Conservation (phyloP, 2,329 filamentous ascomycete genomes). For the Cladosporium velox region DNA sequence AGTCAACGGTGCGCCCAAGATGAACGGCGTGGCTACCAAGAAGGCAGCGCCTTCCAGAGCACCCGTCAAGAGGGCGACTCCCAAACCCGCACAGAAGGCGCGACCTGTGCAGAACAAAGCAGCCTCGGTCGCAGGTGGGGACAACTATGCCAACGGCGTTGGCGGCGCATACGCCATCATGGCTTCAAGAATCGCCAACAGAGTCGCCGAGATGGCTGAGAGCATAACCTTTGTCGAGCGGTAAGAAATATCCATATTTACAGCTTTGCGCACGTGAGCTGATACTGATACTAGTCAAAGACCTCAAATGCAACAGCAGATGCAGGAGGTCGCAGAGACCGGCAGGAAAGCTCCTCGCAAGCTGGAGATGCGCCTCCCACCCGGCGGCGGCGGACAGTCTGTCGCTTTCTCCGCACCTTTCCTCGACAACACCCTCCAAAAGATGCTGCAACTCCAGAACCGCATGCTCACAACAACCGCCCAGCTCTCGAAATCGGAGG, state of each 20-base stretch:
- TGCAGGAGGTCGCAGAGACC: conserved; percentile 26
- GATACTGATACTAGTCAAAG: conserved; percentile 28
- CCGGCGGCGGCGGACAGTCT: conserved; percentile 33
- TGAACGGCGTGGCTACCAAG: conserved; percentile 28
- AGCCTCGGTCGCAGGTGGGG: conserved; percentile 36
- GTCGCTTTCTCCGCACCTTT: conserved; percentile 55
- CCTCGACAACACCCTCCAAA: conserved; percentile 55
- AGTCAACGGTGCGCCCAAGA: conserved; percentile 32
- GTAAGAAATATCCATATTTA: conserved; percentile 25
- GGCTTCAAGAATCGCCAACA: conserved; percentile 52
- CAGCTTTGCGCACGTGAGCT: conserved; percentile 2
- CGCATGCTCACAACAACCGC: conserved; percentile 52
- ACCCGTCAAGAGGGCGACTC: conserved; percentile 23
- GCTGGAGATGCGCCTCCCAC: conserved; percentile 52
- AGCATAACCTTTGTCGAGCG: conserved; percentile 55
- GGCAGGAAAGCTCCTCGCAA: conserved; percentile 50
- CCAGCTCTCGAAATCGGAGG: conserved; percentile 48
- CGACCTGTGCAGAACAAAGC: conserved; percentile 37
- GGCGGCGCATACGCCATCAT: conserved; percentile 54
- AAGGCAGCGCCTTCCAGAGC: conserved; percentile 27
- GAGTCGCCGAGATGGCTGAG: conserved; percentile 56
- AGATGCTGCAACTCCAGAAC: conserved; percentile 53
- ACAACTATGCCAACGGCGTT: conserved; percentile 31
- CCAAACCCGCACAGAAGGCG: conserved; percentile 27
- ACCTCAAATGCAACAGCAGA: conserved; percentile 30